Percentiles rank a stretch among this genome's conserved stretches.
Evolutionary conservation across 148 eudicot species (phyloP).

Genomic region (Polygonum aviculare): DNA sequence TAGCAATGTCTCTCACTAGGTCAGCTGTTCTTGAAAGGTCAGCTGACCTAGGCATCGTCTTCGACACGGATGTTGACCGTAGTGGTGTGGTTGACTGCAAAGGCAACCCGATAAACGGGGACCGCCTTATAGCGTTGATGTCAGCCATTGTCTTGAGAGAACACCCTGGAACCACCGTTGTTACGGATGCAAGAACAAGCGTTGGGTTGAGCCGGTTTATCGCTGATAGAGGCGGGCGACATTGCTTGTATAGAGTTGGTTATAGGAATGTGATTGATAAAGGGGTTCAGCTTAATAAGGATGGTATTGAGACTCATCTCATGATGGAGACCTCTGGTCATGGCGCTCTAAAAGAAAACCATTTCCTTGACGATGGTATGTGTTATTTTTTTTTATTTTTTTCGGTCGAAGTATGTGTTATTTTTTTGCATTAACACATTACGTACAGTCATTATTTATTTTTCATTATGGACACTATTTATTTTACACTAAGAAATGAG

Average conservation of each 20-base stretch:
- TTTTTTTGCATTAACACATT: not conserved
- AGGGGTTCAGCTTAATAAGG: slow-evolving; percentile 57
- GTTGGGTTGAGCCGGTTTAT: slow-evolving; percentile 64
- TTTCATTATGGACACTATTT: too few species aligned
- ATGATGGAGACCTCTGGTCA: slow-evolving; percentile 29
- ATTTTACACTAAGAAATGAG: too few species aligned
- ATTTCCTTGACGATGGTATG: slow-evolving; percentile 89
- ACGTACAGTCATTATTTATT: too few species aligned
- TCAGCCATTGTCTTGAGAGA: slow-evolving; percentile 69
- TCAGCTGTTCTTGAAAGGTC: slow-evolving; percentile 51
- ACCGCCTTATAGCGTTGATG: slow-evolving; percentile 72
- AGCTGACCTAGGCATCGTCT: slow-evolving; percentile 86
- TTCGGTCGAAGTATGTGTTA: slow-evolving; percentile 38
- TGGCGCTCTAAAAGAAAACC: slow-evolving; percentile 89
- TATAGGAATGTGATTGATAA: slow-evolving; percentile 91
- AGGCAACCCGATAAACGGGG: slow-evolving; percentile 76
- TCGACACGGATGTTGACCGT: slow-evolving; percentile 88
- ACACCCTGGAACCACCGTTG: slow-evolving; percentile 65
- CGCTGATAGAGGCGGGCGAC: slow-evolving; percentile 47
- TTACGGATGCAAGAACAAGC: slow-evolving; percentile 91
- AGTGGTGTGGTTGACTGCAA: slow-evolving; percentile 78
- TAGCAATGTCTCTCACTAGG: slow-evolving; percentile 65
- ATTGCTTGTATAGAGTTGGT: slow-evolving; percentile 85
- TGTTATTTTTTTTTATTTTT: not conserved
- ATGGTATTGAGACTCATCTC: slow-evolving; percentile 29